Evolutionary conservation across 1,284 basidiomycete genomes (phyloP), one percentile per base, ranked within the genome.

Genomic region (Trametes pubescens): DNA sequence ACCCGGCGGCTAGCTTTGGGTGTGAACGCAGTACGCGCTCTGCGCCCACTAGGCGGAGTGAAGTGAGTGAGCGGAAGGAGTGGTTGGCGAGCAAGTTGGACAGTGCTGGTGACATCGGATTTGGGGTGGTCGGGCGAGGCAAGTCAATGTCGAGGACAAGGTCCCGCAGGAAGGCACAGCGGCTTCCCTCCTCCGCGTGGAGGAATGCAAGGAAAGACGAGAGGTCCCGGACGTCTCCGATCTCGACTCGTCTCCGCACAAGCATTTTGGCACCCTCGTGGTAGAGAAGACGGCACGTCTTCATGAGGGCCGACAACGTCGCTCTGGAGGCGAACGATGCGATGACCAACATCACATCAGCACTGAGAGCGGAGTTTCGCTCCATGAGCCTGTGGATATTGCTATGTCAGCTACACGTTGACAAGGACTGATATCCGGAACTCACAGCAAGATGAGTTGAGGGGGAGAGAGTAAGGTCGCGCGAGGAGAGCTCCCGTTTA

Each of bases 241-340:
- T 52, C n/a, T 35, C 57, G 8, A 59, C 51, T 4, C 40, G 49
- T 52, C 57, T 49, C 6, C 57, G 49, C 8, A 43, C 24, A 21
- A 52, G 29, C 2, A 35, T 22, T 21, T 59, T 59, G 18, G 49
- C 57, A 7, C 49, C 40, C 10, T 59, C 57, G 49, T 59, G 57
- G 38, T 59, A 59, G 32, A 52, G 26, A 32, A 35, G 14, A 3
- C 40, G 57, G 18, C 57, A 59, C 1, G 51, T 52, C 29, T 52
- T 52, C 57, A 59, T 59, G 8, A 59, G 14, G 4, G 49, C 21
- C 14, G 49, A 59, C 7, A 52, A 43, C 29, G 57, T 52, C 22
- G 29, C 13, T 2, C 32, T 29, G 32, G 49, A 26, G 13, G 29
- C 49, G n/a, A 59, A 52, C 0, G 29, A 16, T 29, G 49, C 57